Percentiles rank a stretch among this genome's conserved stretches.
These are phyloP conservation scores for Przewalskia tangutica DNA, from an alignment of 257 asterid genomes.

Conservation along the genomic window DNA sequence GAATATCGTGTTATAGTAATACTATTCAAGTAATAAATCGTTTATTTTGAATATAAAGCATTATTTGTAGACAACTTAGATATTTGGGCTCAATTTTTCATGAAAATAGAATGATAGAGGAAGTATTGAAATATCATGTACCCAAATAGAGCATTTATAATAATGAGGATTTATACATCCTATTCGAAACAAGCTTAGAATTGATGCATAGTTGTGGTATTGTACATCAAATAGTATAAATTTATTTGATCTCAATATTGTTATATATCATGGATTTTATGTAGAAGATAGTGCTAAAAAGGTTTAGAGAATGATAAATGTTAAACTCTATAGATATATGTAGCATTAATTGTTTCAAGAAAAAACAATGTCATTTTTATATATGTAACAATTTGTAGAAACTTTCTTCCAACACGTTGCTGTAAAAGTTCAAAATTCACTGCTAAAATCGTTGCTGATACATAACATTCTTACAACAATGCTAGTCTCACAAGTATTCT, in stretches of 20 bases:
- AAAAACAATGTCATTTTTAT: background rate
- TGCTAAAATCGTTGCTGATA: background rate
- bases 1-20: background rate
- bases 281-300: background rate
- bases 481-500: background rate
- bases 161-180: background rate
- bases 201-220: background rate
- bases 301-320: background rate
- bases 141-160: background rate
- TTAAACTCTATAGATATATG: background rate
- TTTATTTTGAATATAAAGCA: too few relatives aligned
- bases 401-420: background rate
- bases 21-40: background rate
- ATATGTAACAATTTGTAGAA: background rate
- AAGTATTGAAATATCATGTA: background rate
- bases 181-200: background rate
- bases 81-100: too few relatives aligned
- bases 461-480: background rate
- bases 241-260: background rate
- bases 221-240: background rate
- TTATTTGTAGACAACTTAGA: too few relatives aligned
- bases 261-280: background rate
- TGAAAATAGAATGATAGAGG: too few relatives aligned
- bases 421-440: background rate
- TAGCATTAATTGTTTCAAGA: background rate